Evolutionary conservation across 2,329 filamentous ascomycete genomes (phyloP).

Genomic region (Xylariaceae sp.): DNA sequence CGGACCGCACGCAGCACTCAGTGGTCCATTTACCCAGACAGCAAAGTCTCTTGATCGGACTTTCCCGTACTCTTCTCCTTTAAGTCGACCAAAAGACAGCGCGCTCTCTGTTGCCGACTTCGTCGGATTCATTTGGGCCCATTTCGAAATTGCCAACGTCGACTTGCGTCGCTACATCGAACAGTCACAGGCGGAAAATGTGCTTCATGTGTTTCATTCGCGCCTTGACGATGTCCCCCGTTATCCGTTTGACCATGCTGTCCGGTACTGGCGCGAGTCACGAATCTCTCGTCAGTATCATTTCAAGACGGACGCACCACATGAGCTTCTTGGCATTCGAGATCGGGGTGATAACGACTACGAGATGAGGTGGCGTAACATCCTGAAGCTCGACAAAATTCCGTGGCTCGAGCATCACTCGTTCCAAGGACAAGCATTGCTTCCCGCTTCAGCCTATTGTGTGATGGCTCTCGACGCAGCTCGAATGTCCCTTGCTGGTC

Average conservation of each 20-base stretch:
- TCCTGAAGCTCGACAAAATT: slow-evolving; percentile 36
- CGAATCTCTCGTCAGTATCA: slow-evolving; percentile 40
- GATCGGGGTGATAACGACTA: slow-evolving; percentile 34
- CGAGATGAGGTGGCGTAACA: slow-evolving; percentile 38
- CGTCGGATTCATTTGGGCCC: slow-evolving; percentile 28
- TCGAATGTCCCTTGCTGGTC: slow-evolving; percentile 23
- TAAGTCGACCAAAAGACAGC: slow-evolving; percentile 26
- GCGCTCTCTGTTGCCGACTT: slow-evolving; percentile 25
- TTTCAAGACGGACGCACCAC: slow-evolving; percentile 25
- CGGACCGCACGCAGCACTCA: slow-evolving; percentile 30
- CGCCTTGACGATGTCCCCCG: slow-evolving; percentile 33
- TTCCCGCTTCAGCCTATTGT: slow-evolving; percentile 45
- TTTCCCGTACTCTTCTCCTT: slow-evolving; percentile 22
- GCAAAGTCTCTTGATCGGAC: slow-evolving; percentile 18
- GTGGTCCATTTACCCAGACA: slow-evolving; percentile 26
- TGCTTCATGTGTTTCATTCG: slow-evolving; percentile 3
- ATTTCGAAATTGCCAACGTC: slow-evolving; percentile 16
- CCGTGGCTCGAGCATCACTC: slow-evolving; percentile 39
- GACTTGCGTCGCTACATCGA: slow-evolving; percentile 24
- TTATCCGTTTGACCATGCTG: slow-evolving; percentile 47
- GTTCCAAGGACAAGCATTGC: slow-evolving; percentile 40
- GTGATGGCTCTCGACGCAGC: slow-evolving; percentile 44
- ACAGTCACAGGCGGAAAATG: slow-evolving; percentile 13
- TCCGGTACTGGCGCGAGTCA: slow-evolving; percentile 40
- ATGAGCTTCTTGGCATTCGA: slow-evolving; percentile 38